Evolutionary conservation across 1,284 basidiomycete genomes (phyloP), one percentile per base, ranked within the genome.

Genomic region (Caloboletus firmus): DNA sequence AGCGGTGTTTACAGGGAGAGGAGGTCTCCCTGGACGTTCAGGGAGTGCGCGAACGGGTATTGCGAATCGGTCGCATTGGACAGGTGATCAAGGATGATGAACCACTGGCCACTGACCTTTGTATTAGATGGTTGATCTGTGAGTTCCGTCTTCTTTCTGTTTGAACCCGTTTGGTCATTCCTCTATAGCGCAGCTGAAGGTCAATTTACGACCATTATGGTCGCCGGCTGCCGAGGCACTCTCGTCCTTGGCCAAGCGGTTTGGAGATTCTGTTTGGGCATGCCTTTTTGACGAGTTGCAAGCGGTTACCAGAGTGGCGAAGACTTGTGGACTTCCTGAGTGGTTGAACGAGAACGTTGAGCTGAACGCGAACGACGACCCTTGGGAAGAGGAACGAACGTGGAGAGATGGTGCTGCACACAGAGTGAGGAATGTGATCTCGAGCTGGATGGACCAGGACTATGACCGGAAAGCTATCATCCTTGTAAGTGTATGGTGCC

Each of bases 141-240:
- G 59, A 55, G 74, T 71, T 34, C 49, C 24, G 28, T 52, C 37
- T 34, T n/a, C 39, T 54, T 41, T 20, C 40, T 43, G 49, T 20
- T 36, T 15, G 34, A 39, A 12, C n/a, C 4, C 3, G 36, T 42
- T 34, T 54, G 3, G 47, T 34, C 10, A 5, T 32, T 55, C 1
- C n/a, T 49, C 15, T 44, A n/a, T 59, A 85, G 91, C 88, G 3
- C 94, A 97, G 69, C 76, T 97, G 45, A 97, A 97, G 73, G 89
- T 97, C 61, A 94, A 94, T 68, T 76, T 97, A 44, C 82, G 91
- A 32, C 95, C 95, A 0, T 65, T 96, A 12, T 98, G 94, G 89
- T 80, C 82, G 6, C 88, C 94, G n/a, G 83, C 93, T 2, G 80
- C 85, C 17, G 79, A 80, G 8, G 85, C 89, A 0, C 72, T 98